phyloP scores from a whole-genome alignment of 257 asterid species.

The Oldenlandia corymbosa region DNA sequence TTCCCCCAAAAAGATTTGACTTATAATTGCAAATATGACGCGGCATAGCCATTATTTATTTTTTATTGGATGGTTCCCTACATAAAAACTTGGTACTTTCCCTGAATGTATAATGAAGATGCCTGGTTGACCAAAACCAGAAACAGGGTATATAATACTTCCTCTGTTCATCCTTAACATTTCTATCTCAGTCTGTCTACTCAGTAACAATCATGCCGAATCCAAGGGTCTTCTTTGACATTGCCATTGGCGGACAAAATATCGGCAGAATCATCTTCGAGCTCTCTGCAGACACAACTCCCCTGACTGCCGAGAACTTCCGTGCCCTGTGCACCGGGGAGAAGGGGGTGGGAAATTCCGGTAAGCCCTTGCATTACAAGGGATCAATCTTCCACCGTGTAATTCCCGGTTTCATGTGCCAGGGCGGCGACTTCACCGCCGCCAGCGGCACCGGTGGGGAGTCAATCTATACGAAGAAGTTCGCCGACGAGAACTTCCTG shows the following conservation, averaged over 20 bases:
- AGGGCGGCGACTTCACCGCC: too few relatives aligned
- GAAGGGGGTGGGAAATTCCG: conserved; percentile 40
- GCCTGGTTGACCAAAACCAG: too few relatives aligned
- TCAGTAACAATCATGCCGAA: conserved; percentile 45
- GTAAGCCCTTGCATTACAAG: conserved; percentile 53
- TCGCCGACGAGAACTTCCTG: conserved; percentile 51
- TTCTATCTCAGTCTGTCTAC: too few relatives aligned
- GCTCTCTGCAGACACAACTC: conserved; percentile 43
- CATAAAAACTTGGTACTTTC: too few relatives aligned
- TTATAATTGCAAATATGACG: too few relatives aligned
- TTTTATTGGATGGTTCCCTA: too few relatives aligned
- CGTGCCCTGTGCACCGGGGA: conserved; percentile 70
- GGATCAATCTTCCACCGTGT: conserved; percentile 54
- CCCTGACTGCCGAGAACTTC: conserved; percentile 55
- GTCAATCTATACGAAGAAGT: conserved; percentile 53
- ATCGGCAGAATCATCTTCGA: conserved; percentile 51
- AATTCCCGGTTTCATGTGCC: conserved; percentile 47
- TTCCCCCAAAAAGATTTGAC: too few relatives aligned
- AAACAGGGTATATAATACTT: too few relatives aligned
- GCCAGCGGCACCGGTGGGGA: conserved; percentile 68
- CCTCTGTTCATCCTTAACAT: too few relatives aligned
- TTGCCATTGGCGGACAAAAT: conserved; percentile 33
- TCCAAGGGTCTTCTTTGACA: conserved; percentile 54
- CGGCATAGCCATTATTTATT: too few relatives aligned
- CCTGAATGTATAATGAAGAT: too few relatives aligned